Evolutionary conservation across 495 filamentous ascomycete species (phyloP).

Genomic region (Tuber magnatum): DNA sequence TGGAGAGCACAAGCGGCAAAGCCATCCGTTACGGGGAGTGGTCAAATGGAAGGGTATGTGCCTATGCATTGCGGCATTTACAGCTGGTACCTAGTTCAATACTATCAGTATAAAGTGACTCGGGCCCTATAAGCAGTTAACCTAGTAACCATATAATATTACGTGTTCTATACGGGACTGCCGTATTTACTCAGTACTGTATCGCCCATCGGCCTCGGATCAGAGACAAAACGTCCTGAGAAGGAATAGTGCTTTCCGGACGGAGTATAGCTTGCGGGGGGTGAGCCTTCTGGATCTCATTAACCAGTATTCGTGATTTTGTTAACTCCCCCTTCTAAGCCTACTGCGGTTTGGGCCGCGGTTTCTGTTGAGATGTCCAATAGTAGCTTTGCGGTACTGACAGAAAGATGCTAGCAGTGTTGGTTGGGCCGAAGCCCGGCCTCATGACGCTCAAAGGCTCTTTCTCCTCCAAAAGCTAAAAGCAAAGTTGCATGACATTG

Average conservation of each 20-base stretch:
- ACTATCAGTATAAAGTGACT: background rate
- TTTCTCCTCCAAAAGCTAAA: background rate
- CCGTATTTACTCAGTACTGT: too few species aligned
- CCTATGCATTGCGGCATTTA: background rate
- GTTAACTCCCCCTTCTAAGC: too few species aligned
- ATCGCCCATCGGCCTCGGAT: too few species aligned
- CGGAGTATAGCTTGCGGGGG: too few species aligned
- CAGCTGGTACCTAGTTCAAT: background rate
- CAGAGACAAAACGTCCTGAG: too few species aligned
- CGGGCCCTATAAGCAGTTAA: background rate
- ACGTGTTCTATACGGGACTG: background rate
- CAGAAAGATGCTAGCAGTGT: background rate
- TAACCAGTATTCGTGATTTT: too few species aligned
- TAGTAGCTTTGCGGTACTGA: too few species aligned
- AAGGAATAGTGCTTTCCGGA: too few species aligned
- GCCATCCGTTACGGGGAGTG: background rate
- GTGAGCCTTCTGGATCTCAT: too few species aligned
- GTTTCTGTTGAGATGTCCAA: too few species aligned
- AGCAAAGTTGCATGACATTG: background rate
- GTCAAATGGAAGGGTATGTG: background rate
- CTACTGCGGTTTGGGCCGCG: too few species aligned
- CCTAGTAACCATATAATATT: background rate
- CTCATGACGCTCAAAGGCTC: background rate
- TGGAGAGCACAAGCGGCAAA: background rate
- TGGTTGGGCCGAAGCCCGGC: background rate